These are phyloP conservation scores for Aspergillus incahuasiensis DNA, from an alignment of 495 filamentous ascomycete genomes.

Conservation along the genomic window DNA sequence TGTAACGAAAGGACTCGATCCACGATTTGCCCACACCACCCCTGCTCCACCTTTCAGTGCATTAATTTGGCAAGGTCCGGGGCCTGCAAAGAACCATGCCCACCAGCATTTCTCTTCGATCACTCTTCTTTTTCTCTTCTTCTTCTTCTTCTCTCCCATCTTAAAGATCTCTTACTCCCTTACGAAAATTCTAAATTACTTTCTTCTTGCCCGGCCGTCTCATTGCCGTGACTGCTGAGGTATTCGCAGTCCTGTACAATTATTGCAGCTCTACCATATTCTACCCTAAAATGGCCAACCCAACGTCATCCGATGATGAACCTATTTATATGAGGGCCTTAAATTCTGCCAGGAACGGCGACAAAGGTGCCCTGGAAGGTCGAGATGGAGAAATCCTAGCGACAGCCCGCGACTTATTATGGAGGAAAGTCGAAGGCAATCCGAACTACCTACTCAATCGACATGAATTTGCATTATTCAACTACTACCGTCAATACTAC, in stretches of 20 bases:
- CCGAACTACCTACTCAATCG: conserved; percentile 62
- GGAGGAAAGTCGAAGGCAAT: conserved; percentile 54
- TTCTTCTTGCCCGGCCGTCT: not conserved
- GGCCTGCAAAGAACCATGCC: conserved; percentile 15
- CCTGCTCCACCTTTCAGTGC: conserved; percentile 19
- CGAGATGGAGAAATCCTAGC: conserved; percentile 51
- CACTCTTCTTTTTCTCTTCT: not conserved
- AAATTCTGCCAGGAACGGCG: conserved; percentile 62
- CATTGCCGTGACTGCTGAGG: not conserved
- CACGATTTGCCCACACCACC: conserved; percentile 17
- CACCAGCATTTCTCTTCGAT: conserved; percentile 12
- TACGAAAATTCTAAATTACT: not conserved
- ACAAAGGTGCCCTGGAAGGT: conserved; percentile 52
- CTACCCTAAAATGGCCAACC: conserved; percentile 18
- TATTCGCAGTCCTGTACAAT: not conserved
- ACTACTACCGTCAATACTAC: conserved; percentile 61
- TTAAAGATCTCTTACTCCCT: not conserved
- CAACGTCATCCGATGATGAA: conserved; percentile 23
- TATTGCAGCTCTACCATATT: conserved; percentile 1
- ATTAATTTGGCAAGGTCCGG: conserved; percentile 23
- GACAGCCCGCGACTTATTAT: conserved; percentile 52
- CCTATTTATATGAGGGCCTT: conserved; percentile 45
- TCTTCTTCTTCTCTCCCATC: conserved; percentile 5
- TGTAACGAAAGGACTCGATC: conserved; percentile 20
- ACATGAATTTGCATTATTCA: conserved; percentile 76